Conservation (phyloP, 352 stramenopile genomes). For the Globisporangium lucens region DNA sequence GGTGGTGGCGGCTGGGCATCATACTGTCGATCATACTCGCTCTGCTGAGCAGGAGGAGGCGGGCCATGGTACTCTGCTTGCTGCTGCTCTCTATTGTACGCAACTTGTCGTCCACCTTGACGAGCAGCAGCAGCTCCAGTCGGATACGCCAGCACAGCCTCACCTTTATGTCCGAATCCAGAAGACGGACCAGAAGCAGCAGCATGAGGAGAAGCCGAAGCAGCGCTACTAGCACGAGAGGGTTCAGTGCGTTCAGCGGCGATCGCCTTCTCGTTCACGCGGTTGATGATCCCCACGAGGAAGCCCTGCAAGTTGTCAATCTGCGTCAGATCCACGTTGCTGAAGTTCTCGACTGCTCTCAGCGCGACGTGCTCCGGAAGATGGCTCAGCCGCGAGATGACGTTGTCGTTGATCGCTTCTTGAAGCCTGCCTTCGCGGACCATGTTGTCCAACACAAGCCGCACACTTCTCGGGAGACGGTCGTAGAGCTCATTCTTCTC, state of each 20-base stretch:
- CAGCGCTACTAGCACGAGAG: not conserved
- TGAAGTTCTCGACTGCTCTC: slow-evolving; percentile 74
- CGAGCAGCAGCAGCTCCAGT: not conserved
- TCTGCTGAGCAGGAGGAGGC: slow-evolving; percentile 8
- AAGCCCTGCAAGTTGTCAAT: slow-evolving; percentile 80
- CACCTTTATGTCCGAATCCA: slow-evolving; percentile 1
- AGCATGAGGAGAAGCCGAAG: not conserved
- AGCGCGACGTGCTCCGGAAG: slow-evolving; percentile 61
- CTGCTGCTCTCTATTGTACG: slow-evolving; percentile 9
- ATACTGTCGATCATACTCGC: slow-evolving; percentile 31
- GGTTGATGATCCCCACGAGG: slow-evolving; percentile 83
- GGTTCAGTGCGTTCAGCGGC: slow-evolving; percentile 19
- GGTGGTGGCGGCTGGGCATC: slow-evolving; percentile 23
- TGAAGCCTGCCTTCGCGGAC: slow-evolving; percentile 45
- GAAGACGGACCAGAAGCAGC: not conserved
- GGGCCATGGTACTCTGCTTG: slow-evolving; percentile 24
- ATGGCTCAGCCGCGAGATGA: slow-evolving; percentile 64
- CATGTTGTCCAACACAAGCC: slow-evolving; percentile 54
- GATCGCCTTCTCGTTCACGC: slow-evolving; percentile 64
- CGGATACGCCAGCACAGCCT: slow-evolving; percentile 11
- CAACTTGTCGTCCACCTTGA: not conserved
- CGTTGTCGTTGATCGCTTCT: slow-evolving; percentile 73
- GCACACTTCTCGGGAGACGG: slow-evolving; percentile 46
- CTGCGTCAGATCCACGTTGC: slow-evolving; percentile 66
- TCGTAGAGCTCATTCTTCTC: slow-evolving; percentile 53